Percentiles rank a stretch among this genome's conserved stretches.
These are phyloP conservation scores for Aspergillus alliaceus DNA, from an alignment of 2,329 filamentous ascomycete genomes.

Conservation along the genomic window DNA sequence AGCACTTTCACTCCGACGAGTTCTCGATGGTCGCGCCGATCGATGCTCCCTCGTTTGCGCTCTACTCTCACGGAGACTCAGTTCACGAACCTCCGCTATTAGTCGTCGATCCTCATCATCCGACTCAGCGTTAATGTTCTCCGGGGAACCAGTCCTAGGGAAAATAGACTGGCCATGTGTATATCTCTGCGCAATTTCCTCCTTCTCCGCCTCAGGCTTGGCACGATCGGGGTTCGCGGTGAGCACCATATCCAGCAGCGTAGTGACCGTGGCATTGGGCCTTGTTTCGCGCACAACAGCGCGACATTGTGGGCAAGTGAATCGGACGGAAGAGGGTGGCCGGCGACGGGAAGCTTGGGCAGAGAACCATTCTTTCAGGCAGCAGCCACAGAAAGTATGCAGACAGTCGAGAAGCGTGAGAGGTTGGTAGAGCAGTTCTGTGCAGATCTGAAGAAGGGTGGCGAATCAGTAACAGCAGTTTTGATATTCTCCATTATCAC, in stretches of 20 bases:
- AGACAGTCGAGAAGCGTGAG: slow-evolving; percentile 89
- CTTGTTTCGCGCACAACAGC: slow-evolving; percentile 81
- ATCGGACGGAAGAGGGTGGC: slow-evolving; percentile 55
- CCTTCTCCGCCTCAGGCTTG: slow-evolving; percentile 70
- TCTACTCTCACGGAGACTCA: slow-evolving; percentile 62
- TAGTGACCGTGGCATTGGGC: slow-evolving; percentile 87
- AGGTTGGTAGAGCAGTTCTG: slow-evolving; percentile 88
- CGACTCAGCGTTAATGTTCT: slow-evolving; percentile 34
- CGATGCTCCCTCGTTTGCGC: slow-evolving; percentile 26
- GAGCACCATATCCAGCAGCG: slow-evolving; percentile 84
- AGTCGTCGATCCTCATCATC: slow-evolving; percentile 68
- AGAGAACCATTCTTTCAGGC: slow-evolving; percentile 92
- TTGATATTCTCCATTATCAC: no score
- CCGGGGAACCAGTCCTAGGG: slow-evolving; percentile 53
- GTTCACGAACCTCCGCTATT: slow-evolving; percentile 68
- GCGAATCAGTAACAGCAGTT: background rate
- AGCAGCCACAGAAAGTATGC: slow-evolving; percentile 94
- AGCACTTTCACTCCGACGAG: slow-evolving; percentile 34
- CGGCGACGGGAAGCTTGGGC: slow-evolving; percentile 66
- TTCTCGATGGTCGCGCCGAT: slow-evolving; percentile 23
- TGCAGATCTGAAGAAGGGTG: slow-evolving; percentile 73
- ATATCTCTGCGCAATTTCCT: slow-evolving; percentile 73
- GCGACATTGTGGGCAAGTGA: slow-evolving; percentile 92
- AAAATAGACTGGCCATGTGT: slow-evolving; percentile 79
- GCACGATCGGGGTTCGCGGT: slow-evolving; percentile 74